Evolutionary conservation across 495 filamentous ascomycete species (phyloP).

Genomic region (Daldinia bambusicola): DNA sequence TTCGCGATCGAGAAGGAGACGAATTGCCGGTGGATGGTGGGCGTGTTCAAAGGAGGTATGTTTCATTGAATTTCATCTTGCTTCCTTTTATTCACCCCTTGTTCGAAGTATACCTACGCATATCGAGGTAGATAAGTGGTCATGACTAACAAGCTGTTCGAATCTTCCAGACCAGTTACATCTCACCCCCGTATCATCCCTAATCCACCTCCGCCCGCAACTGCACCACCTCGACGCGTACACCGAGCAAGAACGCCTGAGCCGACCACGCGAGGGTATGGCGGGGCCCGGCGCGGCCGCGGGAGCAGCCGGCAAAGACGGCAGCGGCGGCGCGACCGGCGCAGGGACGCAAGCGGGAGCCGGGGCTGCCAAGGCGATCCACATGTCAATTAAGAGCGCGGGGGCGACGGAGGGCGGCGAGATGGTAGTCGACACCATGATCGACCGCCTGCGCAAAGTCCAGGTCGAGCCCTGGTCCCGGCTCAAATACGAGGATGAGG

Average conservation of each 20-base stretch:
- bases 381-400: slow-evolving; percentile 63
- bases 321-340: slow-evolving; percentile 6
- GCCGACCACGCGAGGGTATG: slow-evolving; percentile 42
- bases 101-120: no score
- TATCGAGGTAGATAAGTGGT: background rate
- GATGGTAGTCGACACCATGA: slow-evolving; percentile 58
- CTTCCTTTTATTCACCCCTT: background rate
- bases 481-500: slow-evolving; percentile 58
- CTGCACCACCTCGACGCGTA: slow-evolving; percentile 60
- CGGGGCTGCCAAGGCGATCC: slow-evolving; percentile 54
- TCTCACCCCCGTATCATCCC: slow-evolving; percentile 57
- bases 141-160: slow-evolving; percentile 20
- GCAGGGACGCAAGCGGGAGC: slow-evolving; percentile 18
- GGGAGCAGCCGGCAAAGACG: slow-evolving; percentile 31
- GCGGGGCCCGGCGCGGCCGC: slow-evolving; percentile 29
- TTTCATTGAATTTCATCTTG: slow-evolving; percentile 17
- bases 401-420: slow-evolving; percentile 54
- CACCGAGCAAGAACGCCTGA: slow-evolving; percentile 56
- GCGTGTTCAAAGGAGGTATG: slow-evolving; percentile 59
- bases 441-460: slow-evolving; percentile 57
- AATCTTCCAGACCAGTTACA: slow-evolving; percentile 56
- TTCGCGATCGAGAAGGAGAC: slow-evolving; percentile 51
- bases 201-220: slow-evolving; percentile 59
- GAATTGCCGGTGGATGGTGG: slow-evolving; percentile 56
- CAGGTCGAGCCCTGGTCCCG: slow-evolving; percentile 56